These are phyloP conservation scores for Singerocomus inundabilis DNA, from an alignment of 1,284 basidiomycete species.

Conservation along the genomic window DNA sequence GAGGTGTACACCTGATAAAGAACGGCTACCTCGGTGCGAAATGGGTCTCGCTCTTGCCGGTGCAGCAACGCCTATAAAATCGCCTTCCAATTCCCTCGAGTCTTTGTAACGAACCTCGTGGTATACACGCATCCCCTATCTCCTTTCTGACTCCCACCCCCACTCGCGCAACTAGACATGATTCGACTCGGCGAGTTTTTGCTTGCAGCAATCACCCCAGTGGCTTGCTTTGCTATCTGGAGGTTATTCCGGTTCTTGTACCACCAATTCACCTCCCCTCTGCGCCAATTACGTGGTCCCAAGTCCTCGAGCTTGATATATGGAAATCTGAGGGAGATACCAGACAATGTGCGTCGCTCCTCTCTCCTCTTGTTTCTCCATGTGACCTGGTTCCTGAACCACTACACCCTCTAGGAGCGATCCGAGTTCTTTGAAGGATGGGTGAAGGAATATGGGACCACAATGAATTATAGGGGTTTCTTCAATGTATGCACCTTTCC, in stretches of 20 bases:
- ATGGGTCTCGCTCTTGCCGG: too few relatives aligned
- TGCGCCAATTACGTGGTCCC: conserved; percentile 1
- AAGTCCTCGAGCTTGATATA: not conserved
- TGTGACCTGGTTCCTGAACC: not conserved
- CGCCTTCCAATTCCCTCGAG: too few relatives aligned
- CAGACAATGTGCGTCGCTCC: not conserved
- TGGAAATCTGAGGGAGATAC: not conserved
- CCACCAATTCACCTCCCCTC: not conserved
- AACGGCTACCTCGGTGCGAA: too few relatives aligned
- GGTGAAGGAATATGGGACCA: not conserved
- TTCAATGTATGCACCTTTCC: not conserved
- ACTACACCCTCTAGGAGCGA: not conserved
- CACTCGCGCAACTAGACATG: not conserved
- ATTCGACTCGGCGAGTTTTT: not conserved
- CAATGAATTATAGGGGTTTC: not conserved
- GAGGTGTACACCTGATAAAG: too few relatives aligned
- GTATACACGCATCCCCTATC: too few relatives aligned
- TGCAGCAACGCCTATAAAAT: too few relatives aligned
- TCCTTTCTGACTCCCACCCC: too few relatives aligned
- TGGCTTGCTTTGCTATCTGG: not conserved
- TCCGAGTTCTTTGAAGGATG: not conserved
- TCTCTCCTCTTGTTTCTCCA: not conserved
- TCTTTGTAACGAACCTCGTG: too few relatives aligned
- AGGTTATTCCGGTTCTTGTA: not conserved
- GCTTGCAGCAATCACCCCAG: not conserved